Evolutionary conservation across 768 basidiomycete genomes (phyloP), one percentile per base, ranked within the genome.

Genomic region (Agaricus blazei): DNA sequence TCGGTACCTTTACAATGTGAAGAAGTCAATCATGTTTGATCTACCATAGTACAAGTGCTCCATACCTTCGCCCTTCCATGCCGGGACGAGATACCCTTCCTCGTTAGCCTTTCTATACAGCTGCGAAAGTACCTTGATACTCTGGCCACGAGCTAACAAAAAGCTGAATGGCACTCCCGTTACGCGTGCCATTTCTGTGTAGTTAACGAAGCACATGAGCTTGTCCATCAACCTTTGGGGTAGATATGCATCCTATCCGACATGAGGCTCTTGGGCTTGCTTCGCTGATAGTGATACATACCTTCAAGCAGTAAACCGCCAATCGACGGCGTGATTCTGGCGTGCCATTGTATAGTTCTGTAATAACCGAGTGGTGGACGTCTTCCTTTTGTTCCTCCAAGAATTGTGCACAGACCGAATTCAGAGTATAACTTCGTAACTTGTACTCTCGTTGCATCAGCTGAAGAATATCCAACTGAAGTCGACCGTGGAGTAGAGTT

Each of bases 91-190:
- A 71, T 98, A 98, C 1, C 88, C 90, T 53, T 93, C 90, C 26
- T 88, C 87, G 52, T 92, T 93, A 15, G 95, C 95, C 69, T 88
- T 93, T 48, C 97, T 85, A 72, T 83, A 98, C 5, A 99, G 79
- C 67, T 99, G 97, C 8, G 94, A 97, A 53, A 99, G 77, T 45
- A 99, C 97, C 67, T 98, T 99, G 79, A 99, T 98, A 41, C 96
- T 98, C 68, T 99, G 97, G 1, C 97, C 97, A 40, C 96, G 84
- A 19, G 94, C 79, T 7, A 99, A 78, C 6, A 99, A 79, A 67
- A 84, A 98, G 65, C 98, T 98, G 81, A 99, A 99, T 0, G 97
- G 97, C 9, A 99, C 94, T n/a, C 97, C 97, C 0, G 97, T 99
- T 3, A 99, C 97, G 68, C 97, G 90, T n/a, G 97, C 81, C 97